Base-by-base conservation (phyloP, 164 flowering plant species). In the Warburgia ugandensis region DNA sequence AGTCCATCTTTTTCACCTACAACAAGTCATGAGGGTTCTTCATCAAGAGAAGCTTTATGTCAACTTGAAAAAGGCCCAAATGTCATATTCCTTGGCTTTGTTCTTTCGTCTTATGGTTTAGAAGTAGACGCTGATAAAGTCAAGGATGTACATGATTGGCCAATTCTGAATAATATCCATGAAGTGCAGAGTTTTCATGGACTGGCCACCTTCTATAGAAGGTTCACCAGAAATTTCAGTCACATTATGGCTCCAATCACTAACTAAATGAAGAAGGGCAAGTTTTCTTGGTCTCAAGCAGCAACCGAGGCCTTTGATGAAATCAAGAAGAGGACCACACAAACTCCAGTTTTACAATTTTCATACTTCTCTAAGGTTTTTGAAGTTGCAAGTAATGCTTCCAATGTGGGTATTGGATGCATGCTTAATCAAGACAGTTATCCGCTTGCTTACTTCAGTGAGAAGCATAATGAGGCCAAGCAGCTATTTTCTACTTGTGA, bases 131-230 rank as follows among this genome's bases (percentile, higher is more conserved):
- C 38, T 3, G 6, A 11, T n/a, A 50, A 50, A 25, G 14, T 33
- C 6, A 20, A 21, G 13, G 41, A 2, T 21, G 33, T 50, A 5
- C 12, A 6, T 4, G 23, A 19, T 5, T 23, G 29, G n/a, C 29
- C 21, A 6, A 1, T 9, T 9, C 31, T 45, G 2, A 21, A 21
- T 5, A n/a, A 2, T 30, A 11, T 48, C 11, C 23, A n/a, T 12
- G 37, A 48, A n/a, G 52, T 48, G 9, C 23, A 6, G 3, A 48
- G 38, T 30, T 48, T 48, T 19, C 52, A 48, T 48, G 38, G 2
- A 10, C 13, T 48, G 0, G 52, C 52, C 33, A 48, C 36, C 8
- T 48, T 48, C 20, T 48, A 48, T 38, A 9, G 22, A 5, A 5
- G 52, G 37, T 48, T 48, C 38, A 52, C 26, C 23, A 22, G 30